Conservation (phyloP, 106 monocot genomes). For the Iris macrosiphon region DNA sequence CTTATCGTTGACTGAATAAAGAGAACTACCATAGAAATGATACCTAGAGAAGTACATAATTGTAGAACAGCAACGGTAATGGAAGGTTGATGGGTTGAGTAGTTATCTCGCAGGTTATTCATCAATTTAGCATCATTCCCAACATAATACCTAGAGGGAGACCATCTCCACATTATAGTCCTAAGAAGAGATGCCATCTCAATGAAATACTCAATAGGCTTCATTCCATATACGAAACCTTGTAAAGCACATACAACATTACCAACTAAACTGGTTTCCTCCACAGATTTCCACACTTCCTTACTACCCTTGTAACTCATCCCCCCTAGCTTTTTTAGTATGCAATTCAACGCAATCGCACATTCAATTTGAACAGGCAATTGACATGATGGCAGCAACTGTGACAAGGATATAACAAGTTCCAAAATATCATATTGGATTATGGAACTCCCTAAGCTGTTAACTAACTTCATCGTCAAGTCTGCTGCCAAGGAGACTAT, state of each 20-base stretch:
- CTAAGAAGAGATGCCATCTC: slow-evolving; percentile 49
- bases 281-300: slow-evolving; percentile 54
- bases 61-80: slow-evolving; percentile 28
- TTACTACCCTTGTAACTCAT: slow-evolving; percentile 16
- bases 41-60: slow-evolving; percentile 79
- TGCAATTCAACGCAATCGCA: slow-evolving; percentile 41
- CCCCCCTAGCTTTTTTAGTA: slow-evolving; percentile 32
- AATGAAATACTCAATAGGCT: slow-evolving; percentile 44
- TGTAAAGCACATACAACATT: slow-evolving; percentile 33
- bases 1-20: background rate
- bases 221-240: slow-evolving; percentile 21
- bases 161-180: slow-evolving; percentile 59
- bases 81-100: slow-evolving; percentile 14
- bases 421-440: slow-evolving; percentile 43
- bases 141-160: slow-evolving; percentile 58
- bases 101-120: slow-evolving; percentile 23
- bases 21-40: slow-evolving; percentile 9
- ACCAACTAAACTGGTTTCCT: slow-evolving; percentile 26
- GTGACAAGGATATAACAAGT: slow-evolving; percentile 39
- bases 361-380: slow-evolving; percentile 22
- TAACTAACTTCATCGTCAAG: slow-evolving; percentile 37
- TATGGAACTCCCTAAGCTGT: slow-evolving; percentile 33
- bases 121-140: slow-evolving; percentile 50
- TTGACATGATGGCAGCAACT: slow-evolving; percentile 30
- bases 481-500: slow-evolving; percentile 35